Conservation (phyloP, 1,284 basidiomycete species). For the Cystobasidium sp. region DNA sequence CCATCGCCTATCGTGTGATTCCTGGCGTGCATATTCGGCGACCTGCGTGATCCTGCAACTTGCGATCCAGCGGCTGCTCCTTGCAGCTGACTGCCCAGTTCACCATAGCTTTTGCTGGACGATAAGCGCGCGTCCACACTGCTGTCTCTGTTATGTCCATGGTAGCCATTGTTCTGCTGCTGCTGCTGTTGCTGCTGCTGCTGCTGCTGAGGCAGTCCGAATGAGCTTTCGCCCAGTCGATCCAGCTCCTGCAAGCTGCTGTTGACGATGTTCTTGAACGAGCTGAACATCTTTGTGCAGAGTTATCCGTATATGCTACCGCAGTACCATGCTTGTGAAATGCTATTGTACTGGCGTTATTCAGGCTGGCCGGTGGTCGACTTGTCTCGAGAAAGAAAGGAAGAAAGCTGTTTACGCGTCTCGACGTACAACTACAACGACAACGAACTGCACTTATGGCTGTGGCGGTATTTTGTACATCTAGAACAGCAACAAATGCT, state of each 20-base stretch:
- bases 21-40: slow-evolving; percentile 21
- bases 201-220: slow-evolving; percentile 20
- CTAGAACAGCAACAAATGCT: too few species aligned
- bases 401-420: background rate
- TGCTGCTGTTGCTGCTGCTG: slow-evolving; percentile 31
- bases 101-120: background rate
- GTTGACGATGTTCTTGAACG: slow-evolving; percentile 41
- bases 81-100: slow-evolving; percentile 5
- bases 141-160: background rate
- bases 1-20: background rate
- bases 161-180: slow-evolving; percentile 6
- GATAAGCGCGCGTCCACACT: background rate
- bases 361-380: background rate
- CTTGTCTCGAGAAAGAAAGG: background rate
- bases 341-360: background rate
- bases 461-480: too few species aligned
- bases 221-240: slow-evolving; percentile 34
- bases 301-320: background rate
- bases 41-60: slow-evolving; percentile 22
- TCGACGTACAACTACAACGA: slow-evolving; percentile 4
- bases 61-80: background rate
- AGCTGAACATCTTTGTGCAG: slow-evolving; percentile 28
- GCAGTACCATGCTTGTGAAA: background rate
- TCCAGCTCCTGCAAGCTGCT: slow-evolving; percentile 37
- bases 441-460: background rate